These are phyloP conservation scores for Aureobasidium vineae DNA, from an alignment of 2,329 filamentous ascomycete genomes.

Conservation along the genomic window DNA sequence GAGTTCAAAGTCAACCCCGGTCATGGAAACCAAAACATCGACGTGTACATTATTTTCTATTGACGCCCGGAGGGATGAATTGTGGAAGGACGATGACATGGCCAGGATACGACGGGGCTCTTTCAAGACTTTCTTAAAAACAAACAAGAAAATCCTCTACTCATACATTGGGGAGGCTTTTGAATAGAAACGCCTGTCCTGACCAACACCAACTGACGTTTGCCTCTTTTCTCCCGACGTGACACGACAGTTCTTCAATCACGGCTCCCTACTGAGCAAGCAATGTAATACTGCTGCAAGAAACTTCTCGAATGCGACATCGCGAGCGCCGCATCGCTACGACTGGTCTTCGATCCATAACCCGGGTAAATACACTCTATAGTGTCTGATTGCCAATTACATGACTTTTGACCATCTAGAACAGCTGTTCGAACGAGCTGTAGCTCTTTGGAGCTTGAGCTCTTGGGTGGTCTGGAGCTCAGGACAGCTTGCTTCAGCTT, in stretches of 20 bases:
- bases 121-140: conserved; percentile 26
- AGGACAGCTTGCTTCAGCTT: conserved; percentile 22
- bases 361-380: neutral
- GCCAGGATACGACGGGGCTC: conserved; percentile 22
- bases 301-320: neutral
- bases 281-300: neutral
- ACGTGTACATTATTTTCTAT: conserved; percentile 27
- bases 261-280: neutral
- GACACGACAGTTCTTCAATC: conserved; percentile 7
- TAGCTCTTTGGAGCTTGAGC: conserved; percentile 23
- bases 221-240: neutral
- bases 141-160: conserved; percentile 25
- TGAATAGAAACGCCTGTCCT: conserved; percentile 17
- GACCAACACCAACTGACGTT: conserved; percentile 16
- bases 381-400: neutral
- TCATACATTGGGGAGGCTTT: conserved; percentile 19
- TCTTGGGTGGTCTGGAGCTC: conserved; percentile 14
- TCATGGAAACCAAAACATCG: conserved; percentile 25
- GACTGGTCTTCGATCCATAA: neutral
- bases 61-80: conserved; percentile 21
- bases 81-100: conserved; percentile 26
- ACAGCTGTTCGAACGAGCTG: neutral
- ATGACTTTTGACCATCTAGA: neutral
- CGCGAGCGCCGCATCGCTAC: neutral
- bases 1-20: conserved; percentile 19